Conservation (phyloP, 164 flowering plant species). For the Aristolochia californica region DNA sequence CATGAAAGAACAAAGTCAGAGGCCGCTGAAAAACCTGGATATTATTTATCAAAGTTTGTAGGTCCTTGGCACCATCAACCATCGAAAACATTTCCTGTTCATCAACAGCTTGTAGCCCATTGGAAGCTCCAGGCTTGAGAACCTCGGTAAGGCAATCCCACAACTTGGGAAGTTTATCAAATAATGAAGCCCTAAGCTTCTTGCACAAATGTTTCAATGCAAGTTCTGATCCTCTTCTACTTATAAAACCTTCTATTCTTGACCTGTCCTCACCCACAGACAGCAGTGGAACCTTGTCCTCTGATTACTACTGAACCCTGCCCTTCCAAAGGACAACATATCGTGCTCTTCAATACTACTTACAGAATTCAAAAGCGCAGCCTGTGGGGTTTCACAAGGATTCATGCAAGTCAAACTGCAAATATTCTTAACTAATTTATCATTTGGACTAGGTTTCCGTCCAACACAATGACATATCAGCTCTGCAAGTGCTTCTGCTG, state of each 20-base stretch:
- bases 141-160: slow-evolving; percentile 97
- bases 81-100: slow-evolving; percentile 21
- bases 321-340: slow-evolving; percentile 48
- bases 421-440: slow-evolving; percentile 84
- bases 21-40: slow-evolving; percentile 52
- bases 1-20: background rate
- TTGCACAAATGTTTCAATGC: slow-evolving; percentile 69
- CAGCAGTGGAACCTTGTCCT: slow-evolving; percentile 43
- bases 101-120: slow-evolving; percentile 21
- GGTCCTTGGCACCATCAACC: slow-evolving; percentile 56
- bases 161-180: slow-evolving; percentile 83
- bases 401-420: slow-evolving; percentile 85
- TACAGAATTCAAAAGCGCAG: slow-evolving; percentile 50
- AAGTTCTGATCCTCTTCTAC: slow-evolving; percentile 91
- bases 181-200: slow-evolving; percentile 66
- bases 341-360: slow-evolving; percentile 81
- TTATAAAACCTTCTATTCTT: slow-evolving; percentile 72
- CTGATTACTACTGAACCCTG: slow-evolving; percentile 23
- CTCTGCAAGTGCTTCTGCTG: slow-evolving; percentile 95
- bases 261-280: slow-evolving; percentile 81
- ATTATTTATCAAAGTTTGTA: slow-evolving; percentile 82
- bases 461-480: slow-evolving; percentile 65
- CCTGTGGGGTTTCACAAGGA: slow-evolving; percentile 92
- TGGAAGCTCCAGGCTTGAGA: slow-evolving; percentile 43
- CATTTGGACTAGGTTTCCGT: slow-evolving; percentile 86